Base-by-base conservation (phyloP, 805 yeast species). In the Tetrapisispora pingtungensis region DNA sequence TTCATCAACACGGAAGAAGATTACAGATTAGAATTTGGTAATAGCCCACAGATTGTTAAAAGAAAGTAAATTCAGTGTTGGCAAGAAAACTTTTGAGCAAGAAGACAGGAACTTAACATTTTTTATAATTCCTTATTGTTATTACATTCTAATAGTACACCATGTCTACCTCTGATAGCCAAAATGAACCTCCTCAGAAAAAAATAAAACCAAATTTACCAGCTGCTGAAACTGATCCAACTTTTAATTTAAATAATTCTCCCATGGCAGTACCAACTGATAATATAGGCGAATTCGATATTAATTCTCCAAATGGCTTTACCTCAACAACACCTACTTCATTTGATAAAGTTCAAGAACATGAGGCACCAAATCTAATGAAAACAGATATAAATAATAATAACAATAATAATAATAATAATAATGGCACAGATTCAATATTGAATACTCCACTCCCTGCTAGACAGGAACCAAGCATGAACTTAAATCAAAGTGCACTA, bases 381-480 rank as follows among this genome's bases (percentile, higher is more conserved):
- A 36, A 4, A 13, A 36, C 12, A 8, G 30, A n/a, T 3, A 26
- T 12, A 24, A 7, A 7, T 28, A 14, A 32, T 32, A 31, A 14
- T 31, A 14, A 31, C 33, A 10, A 10, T 10, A 7, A 31, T 31
- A 31, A 10, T 7, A 31, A 31, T n/a, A 14, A 37, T 28, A 26
- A 12, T 17, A 27, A 27, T 10, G 17, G 4, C 1, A 17, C 8
- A 4, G 40, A 37, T 37, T 10, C 22, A 1, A 18, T 28, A 17
- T 18, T 28, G 7, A 24, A 36, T 26, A 26, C 27, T 2, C 42
- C 51, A 14, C 40, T 58, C 17, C 64, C 64, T 7, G 55, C 52
- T 36, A 49, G 46, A 27, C 31, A 53, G 18, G 46, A 55, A 13
- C 55, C 57, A 24, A 43, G 52, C 20, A 55, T 55, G 8, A 59